Evolutionary conservation across 2,329 filamentous ascomycete genomes (phyloP).

Genomic region (Colletotrichum sp.): DNA sequence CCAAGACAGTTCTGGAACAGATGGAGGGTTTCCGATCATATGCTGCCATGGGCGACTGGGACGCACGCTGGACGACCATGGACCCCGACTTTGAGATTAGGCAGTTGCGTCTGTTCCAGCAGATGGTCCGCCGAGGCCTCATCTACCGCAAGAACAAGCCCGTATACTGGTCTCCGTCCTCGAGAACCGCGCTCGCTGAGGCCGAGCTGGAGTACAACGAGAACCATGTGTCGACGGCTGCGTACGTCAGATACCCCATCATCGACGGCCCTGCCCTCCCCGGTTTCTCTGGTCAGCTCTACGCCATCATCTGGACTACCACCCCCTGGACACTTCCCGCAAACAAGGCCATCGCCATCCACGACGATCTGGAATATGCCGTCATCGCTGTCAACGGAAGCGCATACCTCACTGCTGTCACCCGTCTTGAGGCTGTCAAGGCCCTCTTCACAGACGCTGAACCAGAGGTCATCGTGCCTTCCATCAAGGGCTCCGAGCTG

Average conservation of each 20-base stretch:
- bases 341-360: constrained; percentile 87
- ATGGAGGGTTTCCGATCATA: constrained; percentile 76
- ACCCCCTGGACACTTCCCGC: constrained; percentile 97
- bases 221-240: constrained; percentile 71
- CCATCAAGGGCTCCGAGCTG: constrained; percentile 70
- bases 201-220: constrained; percentile 86
- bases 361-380: constrained; percentile 75
- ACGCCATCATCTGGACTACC: constrained; percentile 96
- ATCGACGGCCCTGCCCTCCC: constrained; percentile 49
- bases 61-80: constrained; percentile 79
- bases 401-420: constrained; percentile 74
- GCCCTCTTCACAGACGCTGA: constrained; percentile 53
- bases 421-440: constrained; percentile 66
- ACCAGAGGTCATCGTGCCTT: constrained; percentile 53
- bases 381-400: constrained; percentile 63
- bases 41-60: constrained; percentile 84
- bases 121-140: constrained; percentile 74
- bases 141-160: constrained; percentile 83
- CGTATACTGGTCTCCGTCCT: constrained; percentile 86
- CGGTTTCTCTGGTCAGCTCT: constrained; percentile 55
- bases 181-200: constrained; percentile 79
- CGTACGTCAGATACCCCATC: constrained; percentile 83
- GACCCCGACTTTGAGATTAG: constrained; percentile 75
- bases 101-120: constrained; percentile 77
- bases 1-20: constrained; percentile 72